Base-by-base conservation (phyloP, 1,284 basidiomycete species). In the Sporisorium graminicola region DNA sequence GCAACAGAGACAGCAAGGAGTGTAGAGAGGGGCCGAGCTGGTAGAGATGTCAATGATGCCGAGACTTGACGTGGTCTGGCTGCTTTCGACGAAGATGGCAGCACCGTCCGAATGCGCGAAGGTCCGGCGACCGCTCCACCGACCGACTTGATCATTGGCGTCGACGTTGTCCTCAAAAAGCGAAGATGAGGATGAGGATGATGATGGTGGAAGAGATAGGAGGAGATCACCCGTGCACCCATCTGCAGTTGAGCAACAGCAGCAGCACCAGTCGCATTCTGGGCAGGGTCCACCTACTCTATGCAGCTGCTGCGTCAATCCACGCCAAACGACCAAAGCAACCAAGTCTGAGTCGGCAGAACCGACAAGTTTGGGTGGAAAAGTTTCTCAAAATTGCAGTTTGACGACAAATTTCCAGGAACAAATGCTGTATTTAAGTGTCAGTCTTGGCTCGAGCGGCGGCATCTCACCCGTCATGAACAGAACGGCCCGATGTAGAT, bases 41-140 rank as follows among this genome's bases (percentile, higher is more conserved):
- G 58, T 22, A 22, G 51, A 18, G 35, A 51, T 14, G 59, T 33
- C 40, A 56, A 47, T 10, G 56, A 56, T 16, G 56, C 24, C 2
- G 60, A 42, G 31, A 46, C 2, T 16, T 58, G 57, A 12, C 31
- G 5, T 20, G 49, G 46, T 42, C 52, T 52, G 10, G 53, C 31
- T 31, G 63, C 20, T 18, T 18, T 63, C 5, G 59, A 55, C n/a
- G 53, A 24, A 1, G 40, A 37, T 14, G 62, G 42, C 24, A 40
- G 5, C 1, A 40, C 43, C 13, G 65, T 26, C 47, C 64, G 52
- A n/a, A 74, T n/a, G 20, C 71, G 71, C 29, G 71, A 74, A 5
- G 71, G 71, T 54, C 71, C 71, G 24, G 71, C 65, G 61, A 74
- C 65, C 61, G 65, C 65, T 47, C 50, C 65, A 43, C 58, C 54